phyloP scores from a whole-genome alignment of 164 flowering plant genomes.

The Stephania japonica region DNA sequence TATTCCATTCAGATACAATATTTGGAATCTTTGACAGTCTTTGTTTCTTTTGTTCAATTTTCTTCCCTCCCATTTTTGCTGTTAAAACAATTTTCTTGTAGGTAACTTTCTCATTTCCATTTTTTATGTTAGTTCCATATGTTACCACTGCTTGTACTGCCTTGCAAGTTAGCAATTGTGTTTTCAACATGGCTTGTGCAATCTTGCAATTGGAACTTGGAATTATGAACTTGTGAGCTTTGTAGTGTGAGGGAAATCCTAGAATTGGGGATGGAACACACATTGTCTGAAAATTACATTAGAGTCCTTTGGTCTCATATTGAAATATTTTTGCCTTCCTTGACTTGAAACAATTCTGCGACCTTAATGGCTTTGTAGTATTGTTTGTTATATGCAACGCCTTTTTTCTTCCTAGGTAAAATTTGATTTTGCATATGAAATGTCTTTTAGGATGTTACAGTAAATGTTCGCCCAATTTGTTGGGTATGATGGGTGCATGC shows the following conservation, averaged over 20 bases:
- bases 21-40: background rate
- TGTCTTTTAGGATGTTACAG: too few relatives aligned
- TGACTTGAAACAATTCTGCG: too few relatives aligned
- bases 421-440: too few relatives aligned
- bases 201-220: background rate
- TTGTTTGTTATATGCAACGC: too few relatives aligned
- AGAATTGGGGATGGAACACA: background rate
- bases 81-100: background rate
- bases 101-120: background rate
- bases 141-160: background rate
- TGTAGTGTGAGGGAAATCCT: background rate
- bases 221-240: background rate
- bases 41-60: background rate
- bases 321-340: too few relatives aligned
- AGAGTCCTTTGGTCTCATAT: too few relatives aligned
- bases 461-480: too few relatives aligned
- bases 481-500: too few relatives aligned
- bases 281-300: background rate
- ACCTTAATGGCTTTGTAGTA: too few relatives aligned
- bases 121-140: background rate
- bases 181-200: background rate
- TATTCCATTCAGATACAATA: background rate
- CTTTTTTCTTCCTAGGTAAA: too few relatives aligned
- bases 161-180: background rate
- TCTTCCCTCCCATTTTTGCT: background rate